phyloP scores from a whole-genome alignment of 148 eudicot species.

The Rhododendron simsii region DNA sequence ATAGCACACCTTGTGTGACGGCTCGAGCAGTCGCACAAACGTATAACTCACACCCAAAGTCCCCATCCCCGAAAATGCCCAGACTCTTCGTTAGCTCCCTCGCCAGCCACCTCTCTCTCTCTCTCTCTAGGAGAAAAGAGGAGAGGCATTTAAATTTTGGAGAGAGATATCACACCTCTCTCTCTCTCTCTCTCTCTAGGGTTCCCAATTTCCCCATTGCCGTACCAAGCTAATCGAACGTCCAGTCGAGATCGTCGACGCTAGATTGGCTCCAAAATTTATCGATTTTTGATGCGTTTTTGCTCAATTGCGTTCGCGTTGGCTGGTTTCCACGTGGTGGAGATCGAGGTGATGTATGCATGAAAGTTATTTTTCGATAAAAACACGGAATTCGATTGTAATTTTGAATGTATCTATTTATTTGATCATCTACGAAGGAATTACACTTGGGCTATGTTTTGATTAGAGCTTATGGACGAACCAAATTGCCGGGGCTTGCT shows the following conservation, averaged over 20 bases:
- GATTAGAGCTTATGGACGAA: not conserved
- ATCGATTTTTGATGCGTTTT: conserved; percentile 1
- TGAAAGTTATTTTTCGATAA: not conserved
- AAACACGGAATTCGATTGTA: not conserved
- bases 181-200: conserved; percentile 13
- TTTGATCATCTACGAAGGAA: too few species aligned
- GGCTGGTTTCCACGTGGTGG: not conserved
- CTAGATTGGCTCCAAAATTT: not conserved
- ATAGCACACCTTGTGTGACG: not conserved
- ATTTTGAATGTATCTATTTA: not conserved
- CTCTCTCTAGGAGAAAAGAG: conserved; percentile 4
- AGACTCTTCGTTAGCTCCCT: not conserved
- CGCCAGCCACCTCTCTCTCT: conserved; percentile 6
- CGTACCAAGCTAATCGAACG: not conserved
- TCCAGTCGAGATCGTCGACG: not conserved
- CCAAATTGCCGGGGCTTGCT: not conserved
- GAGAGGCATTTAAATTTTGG: not conserved
- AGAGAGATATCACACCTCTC: not conserved
- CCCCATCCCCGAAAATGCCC: not conserved
- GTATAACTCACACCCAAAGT: not conserved
- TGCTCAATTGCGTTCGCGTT: conserved; percentile 3
- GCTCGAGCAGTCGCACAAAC: not conserved
- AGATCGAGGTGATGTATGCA: conserved; percentile 9
- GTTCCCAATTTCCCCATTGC: not conserved
- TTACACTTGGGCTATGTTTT: not conserved